phyloP scores from a whole-genome alignment of 805 yeast genomes.

The Candida patagonica region DNA sequence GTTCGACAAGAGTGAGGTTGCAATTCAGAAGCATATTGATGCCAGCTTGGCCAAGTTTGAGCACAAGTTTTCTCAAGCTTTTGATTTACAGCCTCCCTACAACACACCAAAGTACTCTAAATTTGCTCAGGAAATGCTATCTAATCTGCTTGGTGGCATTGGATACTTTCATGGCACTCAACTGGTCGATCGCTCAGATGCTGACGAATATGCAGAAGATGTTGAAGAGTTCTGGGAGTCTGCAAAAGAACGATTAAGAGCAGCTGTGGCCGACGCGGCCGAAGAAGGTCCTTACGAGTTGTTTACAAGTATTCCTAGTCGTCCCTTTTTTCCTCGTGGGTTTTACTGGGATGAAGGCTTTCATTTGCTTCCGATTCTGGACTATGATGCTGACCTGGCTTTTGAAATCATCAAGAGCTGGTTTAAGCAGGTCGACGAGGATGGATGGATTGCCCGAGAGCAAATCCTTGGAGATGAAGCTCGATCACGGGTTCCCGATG shows the following conservation, averaged over 20 bases:
- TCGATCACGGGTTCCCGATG: conserved; percentile 74
- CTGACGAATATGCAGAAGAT: conserved; percentile 60
- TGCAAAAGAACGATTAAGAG: conserved; percentile 10
- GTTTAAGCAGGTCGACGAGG: conserved; percentile 76
- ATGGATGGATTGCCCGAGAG: conserved; percentile 97
- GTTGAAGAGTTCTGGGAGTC: conserved; percentile 37
- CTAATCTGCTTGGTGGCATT: conserved; percentile 83
- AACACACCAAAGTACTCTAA: conserved; percentile 31
- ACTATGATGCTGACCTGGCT: conserved; percentile 75
- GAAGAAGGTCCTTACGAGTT: conserved; percentile 70
- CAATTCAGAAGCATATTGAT: conserved; percentile 24
- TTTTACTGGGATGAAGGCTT: conserved; percentile 99
- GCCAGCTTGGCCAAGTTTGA: conserved; percentile 35
- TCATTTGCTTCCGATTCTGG: conserved; percentile 72
- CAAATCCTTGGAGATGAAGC: conserved; percentile 90
- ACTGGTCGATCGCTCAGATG: conserved; percentile 64
- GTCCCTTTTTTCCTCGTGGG: conserved; percentile 93
- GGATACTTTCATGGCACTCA: conserved; percentile 82
- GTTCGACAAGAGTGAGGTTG: conserved; percentile 1
- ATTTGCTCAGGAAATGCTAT: conserved; percentile 71
- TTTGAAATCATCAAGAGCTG: conserved; percentile 78
- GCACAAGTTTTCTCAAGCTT: conserved; percentile 41
- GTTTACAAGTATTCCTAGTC: conserved; percentile 79
- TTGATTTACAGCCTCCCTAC: conserved; percentile 49
- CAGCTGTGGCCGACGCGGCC: conserved; percentile 8